Evolutionary conservation across 1,139 yeast genomes (phyloP), one percentile per base, ranked within the genome.

Genomic region (Pichia cactophila): DNA sequence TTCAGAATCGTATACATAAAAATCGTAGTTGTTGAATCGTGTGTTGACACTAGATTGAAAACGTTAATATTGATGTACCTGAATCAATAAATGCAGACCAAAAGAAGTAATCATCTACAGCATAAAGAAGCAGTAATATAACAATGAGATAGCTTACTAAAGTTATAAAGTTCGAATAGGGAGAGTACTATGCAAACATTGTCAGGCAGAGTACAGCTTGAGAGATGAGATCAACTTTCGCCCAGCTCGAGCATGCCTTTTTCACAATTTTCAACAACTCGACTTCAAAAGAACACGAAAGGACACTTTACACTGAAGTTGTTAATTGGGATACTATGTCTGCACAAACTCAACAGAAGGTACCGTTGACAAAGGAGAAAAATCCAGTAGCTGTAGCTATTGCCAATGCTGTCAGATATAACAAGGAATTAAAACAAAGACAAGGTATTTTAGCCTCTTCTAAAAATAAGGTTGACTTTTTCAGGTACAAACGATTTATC

Each of bases 401-500:
- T 49, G 96, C 95, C 42, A 75, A 77, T 52, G 86, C 75, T 55
- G 70, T 89, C 53, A 81, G 92, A 56, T 80, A 80, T 59, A 77
- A 85, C 63, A 64, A 73, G 42, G 67, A 69, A 29, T 73, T 92
- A 57, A 92, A 92, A 63, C 85, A 81, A 64, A 81, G 98, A 61
- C 78, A 80, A 52, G 97, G 97, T 7, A 54, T 62, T 39, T 69
- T 84, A 42, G 71, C 86, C 50, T 81, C 82, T 60, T 84, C 84
- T 48, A 50, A 57, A 33, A 77, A 78, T 54, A 78, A 79, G 37
- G 76, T 80, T 41, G 95, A 87, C 53, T 90, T 92, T 65, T 92
- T 92, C 76, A 75, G 95, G 58, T 86, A 73, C 65, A 92, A 94
- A 66, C 77, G 98, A 60, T 84, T 88, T 43, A 70, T 80, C 16